These are phyloP conservation scores for Chaetothyriales sp. DNA, from an alignment of 2,329 filamentous ascomycete species.

Conservation along the genomic window DNA sequence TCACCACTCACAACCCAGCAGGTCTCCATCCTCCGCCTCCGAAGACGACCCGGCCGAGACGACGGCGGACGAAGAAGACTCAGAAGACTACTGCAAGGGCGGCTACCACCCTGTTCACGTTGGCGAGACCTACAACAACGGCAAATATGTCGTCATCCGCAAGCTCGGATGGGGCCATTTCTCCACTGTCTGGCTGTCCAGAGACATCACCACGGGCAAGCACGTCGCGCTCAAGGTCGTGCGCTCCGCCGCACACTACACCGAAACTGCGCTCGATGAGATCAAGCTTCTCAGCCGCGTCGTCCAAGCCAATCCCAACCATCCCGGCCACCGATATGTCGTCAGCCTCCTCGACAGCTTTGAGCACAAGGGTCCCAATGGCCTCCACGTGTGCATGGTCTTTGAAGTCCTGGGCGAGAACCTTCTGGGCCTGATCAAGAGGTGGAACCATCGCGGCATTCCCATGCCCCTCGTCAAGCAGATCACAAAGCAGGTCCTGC, in stretches of 20 bases:
- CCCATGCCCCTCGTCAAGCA: slow-evolving; percentile 95
- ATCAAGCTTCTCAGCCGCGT: slow-evolving; percentile 97
- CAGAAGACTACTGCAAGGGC: slow-evolving; percentile 97
- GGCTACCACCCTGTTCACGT: slow-evolving; percentile 92
- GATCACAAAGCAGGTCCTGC: slow-evolving; percentile 93
- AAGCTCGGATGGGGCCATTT: slow-evolving; percentile 98
- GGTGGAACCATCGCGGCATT: slow-evolving; percentile 95
- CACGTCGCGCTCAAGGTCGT: slow-evolving; percentile 98
- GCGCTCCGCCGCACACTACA: slow-evolving; percentile 93
- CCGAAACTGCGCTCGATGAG: slow-evolving; percentile 95
- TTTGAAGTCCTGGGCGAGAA: slow-evolving; percentile 97
- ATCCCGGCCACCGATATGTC: slow-evolving; percentile 87
- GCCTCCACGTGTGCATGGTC: slow-evolving; percentile 96
- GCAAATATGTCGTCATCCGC: slow-evolving; percentile 87
- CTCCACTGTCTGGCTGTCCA: slow-evolving; percentile 80
- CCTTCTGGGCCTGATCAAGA: slow-evolving; percentile 85
- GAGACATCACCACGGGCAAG: slow-evolving; percentile 77
- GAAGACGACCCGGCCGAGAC: slow-evolving; percentile 71
- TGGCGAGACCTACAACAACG: slow-evolving; percentile 94
- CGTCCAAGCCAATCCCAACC: slow-evolving; percentile 83
- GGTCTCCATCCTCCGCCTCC: slow-evolving; percentile 63
- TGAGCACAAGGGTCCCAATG: slow-evolving; percentile 93
- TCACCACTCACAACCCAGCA: slow-evolving; percentile 46
- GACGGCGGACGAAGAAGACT: slow-evolving; percentile 95
- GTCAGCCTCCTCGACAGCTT: slow-evolving; percentile 94